phyloP scores from a whole-genome alignment of 2,329 filamentous ascomycete genomes.

The Colletotrichum eleusines region DNA sequence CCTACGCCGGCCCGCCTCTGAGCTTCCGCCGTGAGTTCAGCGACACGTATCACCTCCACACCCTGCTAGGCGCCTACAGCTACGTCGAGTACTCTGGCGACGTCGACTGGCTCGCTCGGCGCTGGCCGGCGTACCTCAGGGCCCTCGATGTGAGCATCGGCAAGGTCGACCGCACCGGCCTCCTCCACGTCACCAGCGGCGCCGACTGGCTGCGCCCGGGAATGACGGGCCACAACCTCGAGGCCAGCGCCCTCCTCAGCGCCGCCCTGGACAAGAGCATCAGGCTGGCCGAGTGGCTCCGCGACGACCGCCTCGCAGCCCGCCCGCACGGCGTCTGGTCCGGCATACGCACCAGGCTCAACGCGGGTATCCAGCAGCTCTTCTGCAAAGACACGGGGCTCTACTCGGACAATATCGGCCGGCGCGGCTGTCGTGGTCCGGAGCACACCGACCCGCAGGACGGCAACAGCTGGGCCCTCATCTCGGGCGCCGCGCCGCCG shows the following conservation, averaged over 20 bases:
- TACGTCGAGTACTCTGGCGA: constrained; percentile 63
- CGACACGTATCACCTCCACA: constrained; percentile 70
- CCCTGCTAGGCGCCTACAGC: constrained; percentile 63
- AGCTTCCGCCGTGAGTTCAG: constrained; percentile 52
- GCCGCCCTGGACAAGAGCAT: constrained; percentile 62
- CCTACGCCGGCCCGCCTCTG: constrained; percentile 63
- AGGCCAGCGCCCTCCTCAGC: constrained; percentile 66
- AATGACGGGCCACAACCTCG: constrained; percentile 63
- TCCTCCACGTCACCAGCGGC: constrained; percentile 62
- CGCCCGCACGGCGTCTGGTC: constrained; percentile 41
- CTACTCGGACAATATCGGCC: constrained; percentile 60
- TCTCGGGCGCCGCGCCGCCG: constrained; percentile 45
- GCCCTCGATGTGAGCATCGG: constrained; percentile 50
- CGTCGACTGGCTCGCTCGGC: constrained; percentile 54
- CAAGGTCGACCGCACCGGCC: constrained; percentile 53
- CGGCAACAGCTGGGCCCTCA: constrained; percentile 62
- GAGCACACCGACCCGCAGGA: constrained; percentile 62
- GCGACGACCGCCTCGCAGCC: constrained; percentile 46
- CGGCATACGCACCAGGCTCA: constrained; percentile 38
- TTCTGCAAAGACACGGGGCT: constrained; percentile 48
- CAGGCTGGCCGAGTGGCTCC: constrained; percentile 58
- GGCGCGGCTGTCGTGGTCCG: constrained; percentile 48
- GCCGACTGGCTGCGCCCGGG: constrained; percentile 65
- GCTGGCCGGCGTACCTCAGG: constrained; percentile 60
- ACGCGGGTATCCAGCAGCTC: constrained; percentile 44